Percentiles rank a stretch among this genome's conserved stretches.
These are phyloP conservation scores for Pilasporangium apinafurcum DNA, from an alignment of 352 stramenopile species.

Conservation along the genomic window DNA sequence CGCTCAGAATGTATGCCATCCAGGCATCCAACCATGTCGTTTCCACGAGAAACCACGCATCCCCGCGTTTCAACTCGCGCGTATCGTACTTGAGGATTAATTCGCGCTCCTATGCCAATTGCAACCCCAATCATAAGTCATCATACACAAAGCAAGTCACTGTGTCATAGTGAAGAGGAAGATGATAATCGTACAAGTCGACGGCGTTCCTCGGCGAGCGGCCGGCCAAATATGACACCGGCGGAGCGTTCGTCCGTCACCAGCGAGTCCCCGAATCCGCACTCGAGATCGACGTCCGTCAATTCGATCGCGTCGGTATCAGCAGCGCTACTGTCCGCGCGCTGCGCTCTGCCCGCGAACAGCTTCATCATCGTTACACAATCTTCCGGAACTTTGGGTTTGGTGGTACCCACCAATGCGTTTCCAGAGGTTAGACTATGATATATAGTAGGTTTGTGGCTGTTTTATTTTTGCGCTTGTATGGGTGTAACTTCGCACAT, in stretches of 20 bases:
- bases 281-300: conserved; percentile 10
- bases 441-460: no score
- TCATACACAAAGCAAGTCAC: neutral
- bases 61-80: conserved; percentile 47
- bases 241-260: neutral
- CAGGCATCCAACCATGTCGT: conserved; percentile 73
- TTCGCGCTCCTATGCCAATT: conserved; percentile 40
- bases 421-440: no score
- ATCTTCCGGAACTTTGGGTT: no score
- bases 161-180: neutral
- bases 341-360: conserved; percentile 9
- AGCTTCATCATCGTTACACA: conserved; percentile 19
- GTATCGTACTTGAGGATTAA: conserved; percentile 66
- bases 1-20: conserved; percentile 73
- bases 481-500: no score
- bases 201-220: conserved; percentile 15
- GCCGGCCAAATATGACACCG: conserved; percentile 9
- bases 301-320: conserved; percentile 17
- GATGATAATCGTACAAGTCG: conserved; percentile 19
- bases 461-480: no score
- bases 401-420: no score
- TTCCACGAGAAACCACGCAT: conserved; percentile 78
- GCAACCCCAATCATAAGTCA: no score
- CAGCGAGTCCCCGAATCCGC: conserved; percentile 6
- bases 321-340: conserved; percentile 12